phyloP scores from a whole-genome alignment of 768 basidiomycete genomes.

The Suillus spraguei region DNA sequence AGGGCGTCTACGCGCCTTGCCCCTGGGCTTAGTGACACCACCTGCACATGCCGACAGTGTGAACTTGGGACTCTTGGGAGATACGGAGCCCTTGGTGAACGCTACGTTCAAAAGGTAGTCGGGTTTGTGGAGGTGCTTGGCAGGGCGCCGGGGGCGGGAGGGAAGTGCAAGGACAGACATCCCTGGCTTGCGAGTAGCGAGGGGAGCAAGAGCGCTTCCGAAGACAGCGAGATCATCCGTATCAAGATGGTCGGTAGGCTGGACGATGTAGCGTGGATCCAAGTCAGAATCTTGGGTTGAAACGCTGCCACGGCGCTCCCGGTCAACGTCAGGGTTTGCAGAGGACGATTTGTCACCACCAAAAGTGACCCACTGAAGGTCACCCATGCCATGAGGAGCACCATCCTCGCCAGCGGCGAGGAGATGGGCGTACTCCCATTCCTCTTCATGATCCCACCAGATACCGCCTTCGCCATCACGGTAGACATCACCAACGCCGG shows the following conservation, averaged over 20 bases:
- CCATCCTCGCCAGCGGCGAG: conserved; percentile 42
- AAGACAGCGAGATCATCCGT: conserved; percentile 40
- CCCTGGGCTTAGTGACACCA: conserved; percentile 19
- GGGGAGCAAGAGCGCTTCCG: conserved; percentile 28
- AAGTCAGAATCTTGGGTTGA: conserved; percentile 59
- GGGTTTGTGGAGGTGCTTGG: conserved; percentile 41
- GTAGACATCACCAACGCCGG: conserved; percentile 51
- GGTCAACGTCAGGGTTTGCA: conserved; percentile 15
- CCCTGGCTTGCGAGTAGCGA: conserved; percentile 31
- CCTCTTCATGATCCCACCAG: conserved; percentile 76
- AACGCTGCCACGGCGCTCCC: conserved; percentile 45
- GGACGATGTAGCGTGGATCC: conserved; percentile 51
- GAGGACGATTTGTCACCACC: conserved; percentile 28
- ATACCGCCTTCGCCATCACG: conserved; percentile 62
- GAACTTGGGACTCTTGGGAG: conserved; percentile 20
- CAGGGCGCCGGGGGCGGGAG: conserved; percentile 34
- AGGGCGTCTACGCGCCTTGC: conserved; percentile 42
- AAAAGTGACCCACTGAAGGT: conserved; percentile 49
- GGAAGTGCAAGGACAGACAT: conserved; percentile 40
- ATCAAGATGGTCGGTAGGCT: conserved; percentile 32
- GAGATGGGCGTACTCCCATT: conserved; percentile 67
- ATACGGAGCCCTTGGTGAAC: conserved; percentile 20
- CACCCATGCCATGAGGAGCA: conserved; percentile 27
- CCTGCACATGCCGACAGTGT: conserved; percentile 15
- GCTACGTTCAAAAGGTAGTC: conserved; percentile 37